A percentile compares a stretch with the other conserved stretches of the same genome.
phyloP scores from a whole-genome alignment of 2,329 filamentous ascomycete genomes.

The Aureobasidium subglaciale region DNA sequence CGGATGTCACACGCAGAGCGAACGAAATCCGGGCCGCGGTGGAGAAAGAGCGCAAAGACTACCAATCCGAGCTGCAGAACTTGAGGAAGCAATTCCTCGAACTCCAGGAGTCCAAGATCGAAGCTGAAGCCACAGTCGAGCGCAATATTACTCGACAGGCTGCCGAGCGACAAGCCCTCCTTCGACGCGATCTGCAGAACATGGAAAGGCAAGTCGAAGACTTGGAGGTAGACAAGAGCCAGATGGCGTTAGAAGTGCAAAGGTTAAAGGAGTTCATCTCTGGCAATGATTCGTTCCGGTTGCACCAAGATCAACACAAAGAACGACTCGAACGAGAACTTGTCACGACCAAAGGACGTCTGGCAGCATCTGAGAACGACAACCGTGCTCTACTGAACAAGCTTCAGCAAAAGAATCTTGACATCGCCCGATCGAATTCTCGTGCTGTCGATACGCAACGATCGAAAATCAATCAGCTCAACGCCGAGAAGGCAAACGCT shows the following conservation, averaged over 20 bases:
- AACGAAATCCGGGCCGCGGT: constrained; percentile 72
- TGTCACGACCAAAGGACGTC: constrained; percentile 79
- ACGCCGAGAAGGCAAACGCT: constrained; percentile 72
- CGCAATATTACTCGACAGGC: constrained; percentile 70
- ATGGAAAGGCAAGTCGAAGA: constrained; percentile 70
- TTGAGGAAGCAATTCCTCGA: constrained; percentile 77
- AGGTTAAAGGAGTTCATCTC: constrained; percentile 80
- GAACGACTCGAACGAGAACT: constrained; percentile 87
- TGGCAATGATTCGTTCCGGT: constrained; percentile 80
- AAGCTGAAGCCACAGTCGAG: constrained; percentile 75
- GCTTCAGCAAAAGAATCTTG: constrained; percentile 91
- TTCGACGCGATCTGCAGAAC: constrained; percentile 73
- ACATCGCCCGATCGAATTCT: constrained; percentile 85
- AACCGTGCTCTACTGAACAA: constrained; percentile 94
- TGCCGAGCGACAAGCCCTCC: constrained; percentile 68
- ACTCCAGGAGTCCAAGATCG: constrained; percentile 76
- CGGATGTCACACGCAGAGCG: constrained; percentile 80
- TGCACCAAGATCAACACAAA: constrained; percentile 89
- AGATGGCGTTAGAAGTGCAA: constrained; percentile 73
- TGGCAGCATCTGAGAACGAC: constrained; percentile 91
- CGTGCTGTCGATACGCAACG: constrained; percentile 78
- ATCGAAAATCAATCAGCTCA: constrained; percentile 65
- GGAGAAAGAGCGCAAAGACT: constrained; percentile 82
- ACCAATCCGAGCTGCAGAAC: constrained; percentile 75
- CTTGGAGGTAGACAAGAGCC: constrained; percentile 70